These are phyloP conservation scores for Ophiosphaerella korrae DNA, from an alignment of 2,329 filamentous ascomycete species.

Conservation along the genomic window DNA sequence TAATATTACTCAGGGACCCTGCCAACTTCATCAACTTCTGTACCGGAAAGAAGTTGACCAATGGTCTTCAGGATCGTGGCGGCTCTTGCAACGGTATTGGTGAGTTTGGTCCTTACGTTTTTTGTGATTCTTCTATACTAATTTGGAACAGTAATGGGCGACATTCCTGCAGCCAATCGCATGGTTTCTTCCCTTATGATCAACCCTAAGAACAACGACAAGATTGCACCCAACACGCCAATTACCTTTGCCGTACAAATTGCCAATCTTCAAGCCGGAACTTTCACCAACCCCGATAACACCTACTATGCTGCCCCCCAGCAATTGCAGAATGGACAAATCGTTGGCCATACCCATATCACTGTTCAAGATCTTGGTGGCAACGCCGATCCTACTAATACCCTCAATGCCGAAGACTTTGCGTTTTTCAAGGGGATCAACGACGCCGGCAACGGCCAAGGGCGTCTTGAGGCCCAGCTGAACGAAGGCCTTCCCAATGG, in stretches of 20 bases:
- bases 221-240: conserved; percentile 46
- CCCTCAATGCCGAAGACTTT: conserved; percentile 53
- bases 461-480: conserved; percentile 53
- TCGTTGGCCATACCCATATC: conserved; percentile 58
- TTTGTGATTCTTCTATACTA: not conserved
- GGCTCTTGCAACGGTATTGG: conserved; percentile 63
- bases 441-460: conserved; percentile 55
- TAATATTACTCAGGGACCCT: conserved; percentile 45
- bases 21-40: conserved; percentile 68
- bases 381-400: conserved; percentile 41
- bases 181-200: conserved; percentile 63
- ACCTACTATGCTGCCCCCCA: conserved; percentile 64
- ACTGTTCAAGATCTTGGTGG: conserved; percentile 57
- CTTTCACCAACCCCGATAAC: conserved; percentile 59
- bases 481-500: conserved; percentile 55
- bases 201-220: conserved; percentile 51
- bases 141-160: conserved; percentile 56
- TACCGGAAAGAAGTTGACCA: conserved; percentile 59
- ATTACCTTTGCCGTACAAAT: conserved; percentile 59
- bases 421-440: conserved; percentile 66
- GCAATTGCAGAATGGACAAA: conserved; percentile 48
- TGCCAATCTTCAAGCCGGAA: conserved; percentile 56
- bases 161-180: conserved; percentile 56
- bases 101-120: conserved; percentile 25
- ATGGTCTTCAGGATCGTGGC: conserved; percentile 56